These are phyloP conservation scores for Leccinellum rugosiceps DNA, from an alignment of 768 basidiomycete species.

Conservation along the genomic window DNA sequence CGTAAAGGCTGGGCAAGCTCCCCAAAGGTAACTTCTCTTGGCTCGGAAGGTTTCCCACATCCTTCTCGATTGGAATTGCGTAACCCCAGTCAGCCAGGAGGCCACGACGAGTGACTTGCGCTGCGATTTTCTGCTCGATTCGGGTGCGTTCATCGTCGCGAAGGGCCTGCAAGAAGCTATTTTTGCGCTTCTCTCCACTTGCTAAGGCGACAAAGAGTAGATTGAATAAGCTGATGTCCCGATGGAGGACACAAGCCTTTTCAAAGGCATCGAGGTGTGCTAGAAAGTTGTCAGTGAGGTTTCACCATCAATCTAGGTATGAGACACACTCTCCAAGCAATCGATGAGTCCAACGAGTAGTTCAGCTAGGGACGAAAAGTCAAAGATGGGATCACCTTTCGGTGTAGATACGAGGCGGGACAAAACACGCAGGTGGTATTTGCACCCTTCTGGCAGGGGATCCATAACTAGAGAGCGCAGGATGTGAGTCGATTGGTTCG, in stretches of 20 bases:
- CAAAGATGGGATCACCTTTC: not conserved
- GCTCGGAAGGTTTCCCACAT: not conserved
- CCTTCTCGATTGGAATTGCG: not conserved
- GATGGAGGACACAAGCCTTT: not conserved
- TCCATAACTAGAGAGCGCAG: not conserved
- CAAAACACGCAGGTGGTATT: not conserved
- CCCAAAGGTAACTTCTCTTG: not conserved
- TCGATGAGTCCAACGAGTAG: not conserved
- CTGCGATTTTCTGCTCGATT: not conserved
- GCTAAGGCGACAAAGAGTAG: not conserved
- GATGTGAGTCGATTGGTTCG: not conserved
- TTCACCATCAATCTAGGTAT: not conserved
- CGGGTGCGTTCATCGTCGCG: not conserved
- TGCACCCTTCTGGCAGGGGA: not conserved
- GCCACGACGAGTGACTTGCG: not conserved
- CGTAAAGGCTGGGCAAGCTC: not conserved
- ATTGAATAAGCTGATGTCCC: not conserved
- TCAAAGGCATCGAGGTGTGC: not conserved
- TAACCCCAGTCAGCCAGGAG: not conserved
- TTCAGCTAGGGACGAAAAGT: not conserved
- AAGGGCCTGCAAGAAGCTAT: not conserved
- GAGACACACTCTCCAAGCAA: not conserved
- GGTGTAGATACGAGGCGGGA: not conserved
- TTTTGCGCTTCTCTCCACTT: not conserved
- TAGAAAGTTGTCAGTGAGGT: not conserved